Evolutionary conservation across 495 filamentous ascomycete species (phyloP).

Genomic region (Aspergillus asperescens): DNA sequence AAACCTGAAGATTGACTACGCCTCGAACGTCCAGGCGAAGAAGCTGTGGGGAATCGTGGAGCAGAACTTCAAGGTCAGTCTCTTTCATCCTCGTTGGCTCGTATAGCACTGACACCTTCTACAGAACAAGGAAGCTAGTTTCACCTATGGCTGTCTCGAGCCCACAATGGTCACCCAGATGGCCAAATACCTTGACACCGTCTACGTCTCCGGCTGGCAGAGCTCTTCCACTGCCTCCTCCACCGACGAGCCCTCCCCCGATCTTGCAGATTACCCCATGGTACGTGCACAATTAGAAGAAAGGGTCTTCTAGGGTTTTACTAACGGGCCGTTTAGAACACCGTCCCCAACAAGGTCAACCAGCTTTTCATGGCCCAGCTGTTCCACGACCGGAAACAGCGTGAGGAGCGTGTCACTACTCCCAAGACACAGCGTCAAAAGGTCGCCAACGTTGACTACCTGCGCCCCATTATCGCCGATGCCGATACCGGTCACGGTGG

Average conservation of each 20-base stretch:
- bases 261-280: conserved; percentile 98
- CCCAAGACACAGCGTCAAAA: conserved; percentile 67
- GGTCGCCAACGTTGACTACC: conserved; percentile 83
- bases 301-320: conserved; percentile 5
- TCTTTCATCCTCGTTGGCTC: not conserved
- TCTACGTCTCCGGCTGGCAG: conserved; percentile 99
- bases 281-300: conserved; percentile 43
- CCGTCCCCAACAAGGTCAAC: conserved; percentile 95
- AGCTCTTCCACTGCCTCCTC: conserved; percentile 93
- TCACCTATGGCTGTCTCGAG: conserved; percentile 94
- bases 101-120: conserved; percentile 1
- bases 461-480: conserved; percentile 93
- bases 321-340: conserved; percentile 55
- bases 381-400: conserved; percentile 98
- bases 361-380: conserved; percentile 97
- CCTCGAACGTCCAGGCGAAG: conserved; percentile 81
- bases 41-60: conserved; percentile 94
- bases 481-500: conserved; percentile 97
- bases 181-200: conserved; percentile 97
- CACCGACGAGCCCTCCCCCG: conserved; percentile 91
- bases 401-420: conserved; percentile 82
- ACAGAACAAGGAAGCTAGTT: conserved; percentile 78
- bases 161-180: conserved; percentile 98
- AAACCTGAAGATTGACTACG: conserved; percentile 84
- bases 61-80: conserved; percentile 67